A percentile compares a stretch with the other conserved stretches of the same genome.
Evolutionary conservation across 2,329 filamentous ascomycete species (phyloP).

Genomic region (Hypoxylon sp.): DNA sequence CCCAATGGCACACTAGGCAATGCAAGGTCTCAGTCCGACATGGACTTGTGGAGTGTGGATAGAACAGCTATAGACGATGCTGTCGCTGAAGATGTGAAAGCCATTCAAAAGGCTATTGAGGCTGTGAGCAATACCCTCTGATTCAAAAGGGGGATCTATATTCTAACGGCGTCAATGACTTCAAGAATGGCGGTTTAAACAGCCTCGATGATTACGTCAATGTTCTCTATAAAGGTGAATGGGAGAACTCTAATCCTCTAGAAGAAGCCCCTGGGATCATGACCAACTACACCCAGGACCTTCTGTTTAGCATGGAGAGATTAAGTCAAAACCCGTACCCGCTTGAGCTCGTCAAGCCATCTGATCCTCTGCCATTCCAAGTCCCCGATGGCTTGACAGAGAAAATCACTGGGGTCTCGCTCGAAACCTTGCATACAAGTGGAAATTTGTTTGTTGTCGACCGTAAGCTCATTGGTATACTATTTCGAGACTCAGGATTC

Average conservation of each 20-base stretch:
- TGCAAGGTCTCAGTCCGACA: constrained; percentile 2
- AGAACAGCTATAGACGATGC: constrained; percentile 1
- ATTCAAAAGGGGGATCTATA: neutral
- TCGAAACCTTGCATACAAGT: neutral
- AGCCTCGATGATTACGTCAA: neutral
- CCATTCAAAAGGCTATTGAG: neutral
- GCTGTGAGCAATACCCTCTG: neutral
- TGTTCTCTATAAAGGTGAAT: constrained; percentile 2
- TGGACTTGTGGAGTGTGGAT: constrained; percentile 14
- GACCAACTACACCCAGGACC: constrained; percentile 54
- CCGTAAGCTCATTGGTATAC: neutral
- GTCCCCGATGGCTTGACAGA: neutral
- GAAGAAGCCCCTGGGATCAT: constrained; percentile 46
- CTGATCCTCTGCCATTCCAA: constrained; percentile 12
- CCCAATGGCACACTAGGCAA: constrained; percentile 19
- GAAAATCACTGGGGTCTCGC: neutral
- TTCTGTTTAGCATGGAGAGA: constrained; percentile 56
- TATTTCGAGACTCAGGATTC: neutral
- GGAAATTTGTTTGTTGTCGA: neutral
- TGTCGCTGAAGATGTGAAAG: neutral
- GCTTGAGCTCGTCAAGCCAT: constrained; percentile 43
- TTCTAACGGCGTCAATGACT: neutral
- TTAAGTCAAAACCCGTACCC: constrained; percentile 52
- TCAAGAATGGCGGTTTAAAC: neutral
- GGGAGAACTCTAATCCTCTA: constrained; percentile 16